These are phyloP conservation scores for Aureobasidium sp. DNA, from an alignment of 2,329 filamentous ascomycete species.

Conservation along the genomic window DNA sequence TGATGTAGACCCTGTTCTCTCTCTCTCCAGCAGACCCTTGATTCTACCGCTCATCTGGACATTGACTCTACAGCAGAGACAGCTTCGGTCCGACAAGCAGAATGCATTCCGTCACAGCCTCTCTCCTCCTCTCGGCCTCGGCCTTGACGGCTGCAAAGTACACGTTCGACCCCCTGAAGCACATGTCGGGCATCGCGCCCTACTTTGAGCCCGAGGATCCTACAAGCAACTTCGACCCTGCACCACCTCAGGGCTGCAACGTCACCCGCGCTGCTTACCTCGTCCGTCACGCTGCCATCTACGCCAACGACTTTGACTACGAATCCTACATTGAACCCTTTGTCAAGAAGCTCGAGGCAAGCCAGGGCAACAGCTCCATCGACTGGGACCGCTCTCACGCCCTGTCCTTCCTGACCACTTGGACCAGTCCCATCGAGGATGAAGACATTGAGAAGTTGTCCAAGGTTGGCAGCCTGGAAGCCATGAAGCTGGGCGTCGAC, in stretches of 20 bases:
- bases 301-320: constrained; percentile 45
- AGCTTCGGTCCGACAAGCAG: not conserved
- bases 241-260: constrained; percentile 42
- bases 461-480: constrained; percentile 51
- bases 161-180: constrained; percentile 39
- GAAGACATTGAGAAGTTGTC: constrained; percentile 53
- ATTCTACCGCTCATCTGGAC: not conserved
- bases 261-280: constrained; percentile 42
- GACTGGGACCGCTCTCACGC: constrained; percentile 49
- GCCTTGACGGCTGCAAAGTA: constrained; percentile 20
- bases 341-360: constrained; percentile 43
- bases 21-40: not conserved
- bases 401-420: constrained; percentile 48
- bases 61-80: not conserved
- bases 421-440: constrained; percentile 48
- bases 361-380: constrained; percentile 41
- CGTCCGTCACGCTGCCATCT: constrained; percentile 43
- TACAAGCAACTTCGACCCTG: constrained; percentile 32
- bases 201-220: constrained; percentile 42
- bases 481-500: constrained; percentile 49
- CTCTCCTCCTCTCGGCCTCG: constrained; percentile 9
- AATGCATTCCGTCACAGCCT: constrained; percentile 5
- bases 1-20: not conserved
- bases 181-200: constrained; percentile 42
- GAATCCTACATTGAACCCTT: constrained; percentile 44